Evolutionary conservation across 2,329 filamentous ascomycete genomes (phyloP), one percentile per base, ranked within the genome.

Genomic region (Sclerotinia borealis): DNA sequence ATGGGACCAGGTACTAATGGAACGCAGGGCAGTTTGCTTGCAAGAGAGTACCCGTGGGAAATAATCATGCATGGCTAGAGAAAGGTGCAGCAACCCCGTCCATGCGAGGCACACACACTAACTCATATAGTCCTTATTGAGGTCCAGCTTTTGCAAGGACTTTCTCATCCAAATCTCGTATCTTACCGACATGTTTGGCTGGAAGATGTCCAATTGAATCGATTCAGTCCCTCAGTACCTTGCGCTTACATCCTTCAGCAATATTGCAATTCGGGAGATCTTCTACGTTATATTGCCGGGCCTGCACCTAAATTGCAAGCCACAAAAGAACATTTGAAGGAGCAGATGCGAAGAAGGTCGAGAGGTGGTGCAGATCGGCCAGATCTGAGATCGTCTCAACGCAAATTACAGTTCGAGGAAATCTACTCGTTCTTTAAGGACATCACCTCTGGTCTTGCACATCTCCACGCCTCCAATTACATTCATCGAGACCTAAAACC

Each of bases 181-280:
- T 96, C 93, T 0, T 99, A 99, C 75, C 89, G 93, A 8, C 95
- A 98, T 77, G 95, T 96, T 37, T 99, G 95, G 95, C 82, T 99
- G 19, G 93, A 99, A 75, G 90, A 97, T 74, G 88, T 89, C 60
- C 85, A 89, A 69, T 85, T 96, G 59, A 93, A 85, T 67, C 88
- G 85, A 1, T 99, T 99, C 74, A 90, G 92, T 0, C 95, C 96
- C 0, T 92, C 86, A 61, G 92, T 99, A 1, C 92, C 92, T 13
- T 98, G 93, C 72, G 92, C 93, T 5, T 99, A 96, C 74, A 99
- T 99, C 63, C 82, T 99, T 9, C 95, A 99, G 74, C 93, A 99
- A 73, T 99, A 96, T 72, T 99, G 96, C 78, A 98, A 99, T 74
- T 83, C 88, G 1, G 95, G 95, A 19, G 95, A 99, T 73, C 81